Evolutionary conservation across 2,329 filamentous ascomycete species (phyloP), one percentile per base, ranked within the genome.

Genomic region (Chaetomium globosum): DNA sequence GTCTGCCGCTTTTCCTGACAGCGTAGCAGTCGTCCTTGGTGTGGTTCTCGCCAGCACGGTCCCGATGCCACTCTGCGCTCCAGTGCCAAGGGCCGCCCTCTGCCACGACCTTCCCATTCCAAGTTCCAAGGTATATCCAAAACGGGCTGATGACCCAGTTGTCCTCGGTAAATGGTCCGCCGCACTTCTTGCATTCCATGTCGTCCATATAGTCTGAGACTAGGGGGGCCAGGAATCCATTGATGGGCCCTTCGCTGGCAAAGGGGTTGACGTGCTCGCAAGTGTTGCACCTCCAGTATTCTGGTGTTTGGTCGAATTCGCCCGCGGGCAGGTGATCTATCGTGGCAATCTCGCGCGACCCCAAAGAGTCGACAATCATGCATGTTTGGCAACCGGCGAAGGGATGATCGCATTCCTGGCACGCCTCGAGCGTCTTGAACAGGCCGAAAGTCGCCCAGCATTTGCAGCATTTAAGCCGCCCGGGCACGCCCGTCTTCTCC

Each of bases 231-330:
- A 69, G 39, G 16, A 69, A 69, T 7, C 63, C 66, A 16, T 68
- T 69, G 28, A 64, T 52, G 0, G 59, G 61, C 43, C 30, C 54
- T 7, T 66, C 65, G 16, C 49, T 36, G 12, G 66, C 66, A 23
- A 70, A 70, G 4, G 51, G 23, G 28, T 70, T 70, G 63, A 70
- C 56, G 7, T 46, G 36, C 53, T 67, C 67, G 43, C 68, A 70
- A 1, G 54, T n/a, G 36, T 55, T 53, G 43, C 68, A 70, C 30
- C 66, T 30, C 68, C 68, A 70, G 8, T 49, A 66, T n/a, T 67
- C 65, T 10, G 68, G 68, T 21, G 68, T 68, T 49, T 70, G 68
- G 54, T 70, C 68, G n/a, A 67, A 68, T 49, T 70, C 68, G 19
- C 67, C 68, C 1, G 61, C 39, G 4, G 65, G 60, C 6, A 59